These are phyloP conservation scores for Thymus quinquecostatus DNA, from an alignment of 257 asterid genomes.

Conservation along the genomic window DNA sequence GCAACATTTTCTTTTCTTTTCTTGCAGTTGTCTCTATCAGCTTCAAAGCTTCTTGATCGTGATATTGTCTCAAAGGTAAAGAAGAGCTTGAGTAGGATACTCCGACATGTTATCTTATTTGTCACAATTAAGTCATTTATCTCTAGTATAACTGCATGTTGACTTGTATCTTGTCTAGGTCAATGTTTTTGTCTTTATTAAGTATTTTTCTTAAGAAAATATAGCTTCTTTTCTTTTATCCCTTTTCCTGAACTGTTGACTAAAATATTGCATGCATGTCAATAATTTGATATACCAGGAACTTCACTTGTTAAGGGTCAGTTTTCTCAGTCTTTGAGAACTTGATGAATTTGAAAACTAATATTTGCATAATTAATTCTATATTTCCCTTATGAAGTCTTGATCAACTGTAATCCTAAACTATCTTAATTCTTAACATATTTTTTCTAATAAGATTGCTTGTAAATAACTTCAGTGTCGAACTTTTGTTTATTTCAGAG, in stretches of 20 bases:
- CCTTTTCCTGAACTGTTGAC: neutral
- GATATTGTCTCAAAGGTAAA: slow-evolving; percentile 77
- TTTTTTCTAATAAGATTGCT: neutral
- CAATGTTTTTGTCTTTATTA: slow-evolving; percentile 5
- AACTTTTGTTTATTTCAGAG: slow-evolving; percentile 58
- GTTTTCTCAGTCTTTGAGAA: neutral
- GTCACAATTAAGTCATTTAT: slow-evolving; percentile 23
- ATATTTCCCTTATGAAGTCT: neutral
- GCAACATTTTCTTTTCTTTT: slow-evolving; percentile 30
- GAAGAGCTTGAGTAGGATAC: slow-evolving; percentile 3
- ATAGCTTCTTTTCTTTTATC: neutral
- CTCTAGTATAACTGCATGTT: slow-evolving; percentile 10
- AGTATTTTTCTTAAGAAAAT: neutral
- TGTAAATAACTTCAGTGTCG: neutral
- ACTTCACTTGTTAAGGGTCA: neutral
- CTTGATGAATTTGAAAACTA: neutral
- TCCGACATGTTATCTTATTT: neutral
- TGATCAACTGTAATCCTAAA: neutral
- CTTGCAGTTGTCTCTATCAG: slow-evolving; percentile 83
- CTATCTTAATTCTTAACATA: neutral
- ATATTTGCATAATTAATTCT: slow-evolving; percentile 17
- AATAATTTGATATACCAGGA: neutral
- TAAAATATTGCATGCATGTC: slow-evolving; percentile 16
- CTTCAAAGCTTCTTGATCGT: slow-evolving; percentile 66
- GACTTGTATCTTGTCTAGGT: slow-evolving; percentile 20